These are phyloP conservation scores for Mortierella sp. DNA, from an alignment of 371 early-diverging fungal genomes.

Conservation along the genomic window DNA sequence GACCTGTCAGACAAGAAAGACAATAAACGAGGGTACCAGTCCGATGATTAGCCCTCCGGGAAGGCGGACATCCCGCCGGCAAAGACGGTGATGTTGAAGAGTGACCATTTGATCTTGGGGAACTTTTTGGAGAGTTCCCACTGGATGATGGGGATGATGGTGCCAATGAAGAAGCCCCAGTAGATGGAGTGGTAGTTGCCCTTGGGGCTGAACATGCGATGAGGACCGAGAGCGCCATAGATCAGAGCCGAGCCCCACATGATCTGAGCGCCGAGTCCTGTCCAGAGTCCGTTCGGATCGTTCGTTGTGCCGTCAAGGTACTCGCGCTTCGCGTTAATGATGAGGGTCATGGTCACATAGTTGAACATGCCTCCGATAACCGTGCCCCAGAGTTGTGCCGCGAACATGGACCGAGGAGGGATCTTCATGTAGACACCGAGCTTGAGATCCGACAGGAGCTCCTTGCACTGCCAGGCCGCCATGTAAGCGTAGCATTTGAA, in stretches of 20 bases:
- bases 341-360: constrained; percentile 11
- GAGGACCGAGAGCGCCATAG: constrained; percentile 73
- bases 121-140: constrained; percentile 20
- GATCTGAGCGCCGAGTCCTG: constrained; percentile 7
- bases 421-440: constrained; percentile 72
- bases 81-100: constrained; percentile 19
- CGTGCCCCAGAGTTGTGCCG: constrained; percentile 53
- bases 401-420: constrained; percentile 58
- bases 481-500: constrained; percentile 57
- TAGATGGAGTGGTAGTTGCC: constrained; percentile 63
- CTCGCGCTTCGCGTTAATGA: constrained; percentile 11
- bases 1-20: not conserved
- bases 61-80: constrained; percentile 14
- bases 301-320: not conserved
- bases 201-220: constrained; percentile 68
- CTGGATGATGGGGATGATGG: constrained; percentile 58
- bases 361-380: constrained; percentile 41
- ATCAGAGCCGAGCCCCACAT: constrained; percentile 18
- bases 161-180: constrained; percentile 63
- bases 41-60: not conserved
- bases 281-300: constrained; percentile 22
- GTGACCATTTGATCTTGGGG: constrained; percentile 16
- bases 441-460: constrained; percentile 60
- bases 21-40: not conserved
- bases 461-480: constrained; percentile 59